Evolutionary conservation across 1,284 basidiomycete genomes (phyloP).

Genomic region (Cryptococcus sp.): DNA sequence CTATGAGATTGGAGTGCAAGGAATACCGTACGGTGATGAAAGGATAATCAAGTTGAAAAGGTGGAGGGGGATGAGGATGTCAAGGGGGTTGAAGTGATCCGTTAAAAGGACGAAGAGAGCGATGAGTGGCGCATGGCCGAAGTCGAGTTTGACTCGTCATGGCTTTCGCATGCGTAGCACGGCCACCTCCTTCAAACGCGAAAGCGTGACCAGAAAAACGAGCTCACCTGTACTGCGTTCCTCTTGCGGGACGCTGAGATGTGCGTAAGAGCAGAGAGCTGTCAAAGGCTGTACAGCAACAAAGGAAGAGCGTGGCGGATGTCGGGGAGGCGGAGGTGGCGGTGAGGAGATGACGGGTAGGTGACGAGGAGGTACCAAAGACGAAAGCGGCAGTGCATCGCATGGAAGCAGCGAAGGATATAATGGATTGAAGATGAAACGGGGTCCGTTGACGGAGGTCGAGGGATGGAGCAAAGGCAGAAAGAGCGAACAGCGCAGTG

Average conservation of each 20-base stretch:
- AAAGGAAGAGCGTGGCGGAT: constrained; percentile 22
- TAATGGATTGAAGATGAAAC: too few relatives aligned
- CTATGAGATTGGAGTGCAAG: constrained; percentile 14
- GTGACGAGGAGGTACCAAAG: not conserved
- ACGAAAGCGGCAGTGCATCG: too few relatives aligned
- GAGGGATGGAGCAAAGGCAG: too few relatives aligned
- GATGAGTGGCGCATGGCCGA: constrained; percentile 11
- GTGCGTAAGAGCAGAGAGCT: constrained; percentile 4
- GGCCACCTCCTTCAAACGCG: constrained; percentile 30
- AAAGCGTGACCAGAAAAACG: not conserved
- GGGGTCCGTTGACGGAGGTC: too few relatives aligned
- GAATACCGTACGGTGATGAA: constrained; percentile 23
- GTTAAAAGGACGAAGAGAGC: constrained; percentile 13
- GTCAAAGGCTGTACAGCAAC: constrained; percentile 18
- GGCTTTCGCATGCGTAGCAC: constrained; percentile 6
- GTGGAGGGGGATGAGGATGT: constrained; percentile 7
- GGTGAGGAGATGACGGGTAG: constrained; percentile 3
- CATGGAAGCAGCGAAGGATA: too few relatives aligned
- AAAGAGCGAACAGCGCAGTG: too few relatives aligned
- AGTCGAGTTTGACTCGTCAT: constrained; percentile 18
- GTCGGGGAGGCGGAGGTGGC: not conserved
- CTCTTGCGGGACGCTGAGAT: not conserved
- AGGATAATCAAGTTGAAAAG: constrained; percentile 20
- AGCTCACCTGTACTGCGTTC: constrained; percentile 16
- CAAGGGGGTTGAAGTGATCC: constrained; percentile 7